Percentiles rank a stretch among this genome's conserved stretches.
phyloP scores from a whole-genome alignment of 257 asterid genomes.

The Coffea canephora region DNA sequence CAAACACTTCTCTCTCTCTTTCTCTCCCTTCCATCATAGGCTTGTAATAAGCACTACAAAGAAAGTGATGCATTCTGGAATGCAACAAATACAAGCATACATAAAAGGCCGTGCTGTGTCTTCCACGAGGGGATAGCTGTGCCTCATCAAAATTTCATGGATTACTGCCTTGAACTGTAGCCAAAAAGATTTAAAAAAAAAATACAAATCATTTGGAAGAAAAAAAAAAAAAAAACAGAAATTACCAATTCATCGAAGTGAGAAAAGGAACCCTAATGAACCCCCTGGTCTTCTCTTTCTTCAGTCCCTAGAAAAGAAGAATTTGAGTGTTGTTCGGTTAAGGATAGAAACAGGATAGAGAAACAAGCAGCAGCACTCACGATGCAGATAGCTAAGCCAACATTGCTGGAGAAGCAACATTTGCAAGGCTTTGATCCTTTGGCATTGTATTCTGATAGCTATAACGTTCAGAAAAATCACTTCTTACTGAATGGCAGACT shows the following conservation, averaged over 20 bases:
- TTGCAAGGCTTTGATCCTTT: conserved; percentile 9
- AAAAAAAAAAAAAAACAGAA: no score
- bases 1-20: background rate
- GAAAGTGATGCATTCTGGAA: background rate
- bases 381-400: conserved; percentile 11
- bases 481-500: conserved; percentile 26
- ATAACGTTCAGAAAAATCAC: conserved; percentile 26
- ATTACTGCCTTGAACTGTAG: background rate
- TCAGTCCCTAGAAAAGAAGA: conserved; percentile 2
- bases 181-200: background rate
- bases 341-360: background rate
- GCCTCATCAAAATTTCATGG: background rate
- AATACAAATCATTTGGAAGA: background rate
- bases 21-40: background rate
- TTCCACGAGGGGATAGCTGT: background rate
- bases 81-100: background rate
- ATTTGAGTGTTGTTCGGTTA: background rate
- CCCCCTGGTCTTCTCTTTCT: background rate
- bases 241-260: background rate
- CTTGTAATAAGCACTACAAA: background rate
- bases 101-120: background rate
- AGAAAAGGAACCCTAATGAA: background rate
- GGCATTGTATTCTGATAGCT: conserved; percentile 8
- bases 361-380: conserved; percentile 20
- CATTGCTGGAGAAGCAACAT: conserved; percentile 3